phyloP scores from a whole-genome alignment of 2,329 filamentous ascomycete species.

The Penicillium sp. region DNA sequence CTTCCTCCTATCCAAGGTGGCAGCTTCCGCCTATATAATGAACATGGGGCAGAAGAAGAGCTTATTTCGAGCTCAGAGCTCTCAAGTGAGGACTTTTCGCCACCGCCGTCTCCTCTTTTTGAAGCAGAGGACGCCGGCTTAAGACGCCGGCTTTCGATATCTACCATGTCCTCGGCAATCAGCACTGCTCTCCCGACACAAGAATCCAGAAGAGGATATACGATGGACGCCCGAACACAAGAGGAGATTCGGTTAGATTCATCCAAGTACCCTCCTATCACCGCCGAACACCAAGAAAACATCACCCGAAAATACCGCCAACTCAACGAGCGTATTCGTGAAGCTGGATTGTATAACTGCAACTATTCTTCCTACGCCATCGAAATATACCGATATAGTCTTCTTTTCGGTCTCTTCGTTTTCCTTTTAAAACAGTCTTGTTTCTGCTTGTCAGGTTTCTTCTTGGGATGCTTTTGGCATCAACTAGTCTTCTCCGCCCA shows the following conservation, averaged over 20 bases:
- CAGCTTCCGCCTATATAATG: constrained; percentile 62
- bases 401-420: constrained; percentile 59
- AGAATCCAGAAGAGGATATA: constrained; percentile 53
- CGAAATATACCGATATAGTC: constrained; percentile 69
- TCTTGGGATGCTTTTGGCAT: constrained; percentile 84
- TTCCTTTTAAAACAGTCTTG: constrained; percentile 62
- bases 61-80: constrained; percentile 25
- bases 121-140: constrained; percentile 50
- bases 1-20: constrained; percentile 88
- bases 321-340: constrained; percentile 43
- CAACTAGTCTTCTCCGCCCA: constrained; percentile 90
- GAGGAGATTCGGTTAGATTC: constrained; percentile 74
- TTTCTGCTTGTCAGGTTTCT: constrained; percentile 71
- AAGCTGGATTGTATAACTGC: constrained; percentile 76
- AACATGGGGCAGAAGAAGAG: constrained; percentile 42
- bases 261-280: constrained; percentile 76
- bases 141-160: constrained; percentile 38
- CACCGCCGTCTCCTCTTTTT: constrained; percentile 59
- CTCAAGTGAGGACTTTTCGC: constrained; percentile 59
- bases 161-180: constrained; percentile 28
- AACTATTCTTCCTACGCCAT: constrained; percentile 75
- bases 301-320: constrained; percentile 66
- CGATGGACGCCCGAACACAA: constrained; percentile 73
- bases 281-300: constrained; percentile 69
- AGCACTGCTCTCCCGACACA: constrained; percentile 17